These are phyloP conservation scores for Sedum album DNA, from an alignment of 164 flowering plant genomes.

Conservation along the genomic window DNA sequence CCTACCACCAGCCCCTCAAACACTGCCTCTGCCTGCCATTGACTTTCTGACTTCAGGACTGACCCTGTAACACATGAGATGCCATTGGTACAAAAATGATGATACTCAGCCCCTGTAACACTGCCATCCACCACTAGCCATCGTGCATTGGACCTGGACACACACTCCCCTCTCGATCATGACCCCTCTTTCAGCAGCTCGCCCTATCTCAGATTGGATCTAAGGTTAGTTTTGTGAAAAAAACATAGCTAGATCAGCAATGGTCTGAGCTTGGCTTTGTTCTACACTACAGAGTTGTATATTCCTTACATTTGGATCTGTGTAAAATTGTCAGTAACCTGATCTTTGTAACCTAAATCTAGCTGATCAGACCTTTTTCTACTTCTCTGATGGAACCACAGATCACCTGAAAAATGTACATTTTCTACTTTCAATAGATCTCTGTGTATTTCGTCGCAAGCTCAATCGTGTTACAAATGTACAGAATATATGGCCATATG, in stretches of 20 bases:
- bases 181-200: slow-evolving; percentile 25
- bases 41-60: background rate
- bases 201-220: slow-evolving; percentile 30
- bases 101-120: slow-evolving; percentile 15
- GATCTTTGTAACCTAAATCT: background rate
- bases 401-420: background rate
- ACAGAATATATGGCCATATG: background rate
- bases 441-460: background rate
- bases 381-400: background rate
- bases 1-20: slow-evolving; percentile 3
- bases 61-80: slow-evolving; percentile 43
- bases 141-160: slow-evolving; percentile 39
- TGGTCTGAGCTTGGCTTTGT: background rate
- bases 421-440: background rate
- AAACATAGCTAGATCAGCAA: background rate
- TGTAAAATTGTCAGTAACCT: background rate
- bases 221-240: slow-evolving; percentile 42
- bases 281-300: background rate
- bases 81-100: slow-evolving; percentile 65
- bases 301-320: background rate
- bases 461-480: background rate
- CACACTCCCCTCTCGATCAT: slow-evolving; percentile 36
- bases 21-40: slow-evolving; percentile 6
- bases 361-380: background rate
- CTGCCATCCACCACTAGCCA: background rate